phyloP scores from a whole-genome alignment of 1,284 basidiomycete species.

The Cutaneotrichosporon cutaneum region DNA sequence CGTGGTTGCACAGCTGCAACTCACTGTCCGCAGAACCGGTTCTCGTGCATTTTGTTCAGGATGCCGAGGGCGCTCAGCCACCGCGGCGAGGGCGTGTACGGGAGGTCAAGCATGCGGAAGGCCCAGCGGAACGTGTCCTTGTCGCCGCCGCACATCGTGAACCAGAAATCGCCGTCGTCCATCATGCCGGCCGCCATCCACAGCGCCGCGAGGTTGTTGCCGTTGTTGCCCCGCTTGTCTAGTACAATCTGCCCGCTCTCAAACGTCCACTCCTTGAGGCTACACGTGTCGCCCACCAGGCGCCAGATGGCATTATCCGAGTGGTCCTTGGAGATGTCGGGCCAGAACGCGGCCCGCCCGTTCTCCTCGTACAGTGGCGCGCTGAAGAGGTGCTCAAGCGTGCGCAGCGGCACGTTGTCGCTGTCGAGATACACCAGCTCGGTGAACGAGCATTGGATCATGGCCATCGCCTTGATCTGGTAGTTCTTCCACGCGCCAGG shows the following conservation, averaged over 20 bases:
- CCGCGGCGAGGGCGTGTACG: constrained; percentile 49
- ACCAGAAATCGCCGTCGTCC: constrained; percentile 54
- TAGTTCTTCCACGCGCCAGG: constrained; percentile 30
- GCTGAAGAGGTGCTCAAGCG: constrained; percentile 53
- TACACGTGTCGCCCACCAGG: constrained; percentile 53
- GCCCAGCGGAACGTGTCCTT: constrained; percentile 56
- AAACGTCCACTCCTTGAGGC: constrained; percentile 46
- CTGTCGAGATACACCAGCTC: constrained; percentile 55
- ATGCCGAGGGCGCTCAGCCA: constrained; percentile 53
- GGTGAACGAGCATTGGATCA: constrained; percentile 53
- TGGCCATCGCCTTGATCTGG: constrained; percentile 55
- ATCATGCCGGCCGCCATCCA: constrained; percentile 48
- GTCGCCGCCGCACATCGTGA: constrained; percentile 53
- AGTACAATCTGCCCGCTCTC: constrained; percentile 56
- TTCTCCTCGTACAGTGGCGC: constrained; percentile 44
- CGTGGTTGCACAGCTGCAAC: background rate
- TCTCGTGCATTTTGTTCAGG: constrained; percentile 29
- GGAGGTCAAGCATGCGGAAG: constrained; percentile 52
- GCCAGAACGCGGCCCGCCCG: constrained; percentile 57
- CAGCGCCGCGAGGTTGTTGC: constrained; percentile 56
- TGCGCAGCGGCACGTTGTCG: constrained; percentile 54
- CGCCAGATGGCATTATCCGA: constrained; percentile 57
- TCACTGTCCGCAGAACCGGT: constrained; percentile 53
- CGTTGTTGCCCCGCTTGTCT: constrained; percentile 55
- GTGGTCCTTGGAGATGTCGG: constrained; percentile 56